These are phyloP conservation scores for Apiospora saccharicola DNA, from an alignment of 2,329 filamentous ascomycete species.

Conservation along the genomic window DNA sequence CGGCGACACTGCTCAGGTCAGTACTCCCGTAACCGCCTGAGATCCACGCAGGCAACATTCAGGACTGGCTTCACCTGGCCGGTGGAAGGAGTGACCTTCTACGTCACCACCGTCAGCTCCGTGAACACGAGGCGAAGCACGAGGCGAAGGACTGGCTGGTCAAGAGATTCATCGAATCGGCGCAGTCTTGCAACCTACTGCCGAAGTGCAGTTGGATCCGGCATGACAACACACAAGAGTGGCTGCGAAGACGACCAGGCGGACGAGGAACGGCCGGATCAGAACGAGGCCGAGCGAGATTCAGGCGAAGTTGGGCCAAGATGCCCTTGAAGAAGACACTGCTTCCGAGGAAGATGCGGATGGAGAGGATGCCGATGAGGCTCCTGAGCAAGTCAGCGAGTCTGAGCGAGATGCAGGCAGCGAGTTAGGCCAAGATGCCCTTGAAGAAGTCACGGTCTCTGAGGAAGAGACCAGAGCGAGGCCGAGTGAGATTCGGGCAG, in stretches of 20 bases:
- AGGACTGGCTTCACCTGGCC: not conserved
- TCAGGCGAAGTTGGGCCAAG: slow-evolving; percentile 32
- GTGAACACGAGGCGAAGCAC: accelerated
- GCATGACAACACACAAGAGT: not conserved
- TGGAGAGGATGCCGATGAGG: slow-evolving; percentile 39
- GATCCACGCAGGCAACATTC: not conserved
- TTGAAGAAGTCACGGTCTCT: no score
- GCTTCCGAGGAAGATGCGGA: slow-evolving; percentile 33
- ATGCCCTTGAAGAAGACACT: slow-evolving; percentile 22
- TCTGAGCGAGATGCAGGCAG: no score
- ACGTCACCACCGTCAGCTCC: accelerated
- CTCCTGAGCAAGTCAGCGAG: slow-evolving; percentile 57
- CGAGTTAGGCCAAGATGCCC: no score
- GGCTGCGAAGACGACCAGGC: slow-evolving; percentile 37
- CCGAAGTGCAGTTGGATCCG: not conserved
- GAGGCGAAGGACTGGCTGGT: not conserved
- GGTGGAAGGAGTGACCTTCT: not conserved
- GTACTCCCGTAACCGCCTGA: not conserved
- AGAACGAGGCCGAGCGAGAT: slow-evolving; percentile 24
- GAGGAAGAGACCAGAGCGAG: no score
- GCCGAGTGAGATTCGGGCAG: slow-evolving; percentile 27
- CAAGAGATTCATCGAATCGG: not conserved
- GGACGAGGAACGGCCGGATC: not conserved
- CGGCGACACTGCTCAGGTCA: no score
- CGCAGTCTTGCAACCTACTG: not conserved